phyloP scores from a whole-genome alignment of 352 stramenopile species.

The Phytophthora pinifolia region DNA sequence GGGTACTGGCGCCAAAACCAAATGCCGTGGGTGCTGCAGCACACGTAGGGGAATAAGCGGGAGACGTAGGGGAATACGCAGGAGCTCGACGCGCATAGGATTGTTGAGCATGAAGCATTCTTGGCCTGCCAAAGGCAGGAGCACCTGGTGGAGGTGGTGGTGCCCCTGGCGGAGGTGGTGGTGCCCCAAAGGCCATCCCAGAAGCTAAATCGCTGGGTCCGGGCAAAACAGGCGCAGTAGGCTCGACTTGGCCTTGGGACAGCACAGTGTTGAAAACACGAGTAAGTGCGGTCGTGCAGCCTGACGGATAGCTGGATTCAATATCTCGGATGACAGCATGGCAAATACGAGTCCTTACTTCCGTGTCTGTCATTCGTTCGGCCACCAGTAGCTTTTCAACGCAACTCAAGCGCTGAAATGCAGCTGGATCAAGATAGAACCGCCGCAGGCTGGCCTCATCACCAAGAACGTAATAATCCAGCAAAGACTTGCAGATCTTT shows the following conservation, averaged over 20 bases:
- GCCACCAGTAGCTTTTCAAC: constrained; percentile 50
- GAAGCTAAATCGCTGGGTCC: background rate
- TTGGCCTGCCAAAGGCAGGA: background rate
- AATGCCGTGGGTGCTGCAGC: constrained; percentile 2
- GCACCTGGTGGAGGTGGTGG: background rate
- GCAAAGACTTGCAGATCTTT: constrained; percentile 54
- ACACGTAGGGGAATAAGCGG: background rate
- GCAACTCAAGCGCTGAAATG: constrained; percentile 34
- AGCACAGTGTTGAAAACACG: constrained; percentile 38
- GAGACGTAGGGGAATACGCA: background rate
- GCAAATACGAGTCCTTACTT: constrained; percentile 24
- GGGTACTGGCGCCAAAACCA: constrained; percentile 1
- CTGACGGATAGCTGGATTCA: constrained; percentile 19
- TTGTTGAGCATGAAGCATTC: background rate
- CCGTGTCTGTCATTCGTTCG: constrained; percentile 23
- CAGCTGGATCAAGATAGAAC: constrained; percentile 30
- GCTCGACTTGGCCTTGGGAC: constrained; percentile 28
- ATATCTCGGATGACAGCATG: constrained; percentile 34
- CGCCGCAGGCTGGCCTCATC: constrained; percentile 27
- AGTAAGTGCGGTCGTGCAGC: constrained; percentile 10
- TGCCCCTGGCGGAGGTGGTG: too few relatives aligned
- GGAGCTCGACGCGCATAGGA: background rate
- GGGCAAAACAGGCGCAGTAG: background rate
- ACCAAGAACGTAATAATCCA: constrained; percentile 54
- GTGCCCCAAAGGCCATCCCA: background rate